Base-by-base conservation (phyloP, 371 early-diverging fungal genomes). In the Apophysomyces variabilis region DNA sequence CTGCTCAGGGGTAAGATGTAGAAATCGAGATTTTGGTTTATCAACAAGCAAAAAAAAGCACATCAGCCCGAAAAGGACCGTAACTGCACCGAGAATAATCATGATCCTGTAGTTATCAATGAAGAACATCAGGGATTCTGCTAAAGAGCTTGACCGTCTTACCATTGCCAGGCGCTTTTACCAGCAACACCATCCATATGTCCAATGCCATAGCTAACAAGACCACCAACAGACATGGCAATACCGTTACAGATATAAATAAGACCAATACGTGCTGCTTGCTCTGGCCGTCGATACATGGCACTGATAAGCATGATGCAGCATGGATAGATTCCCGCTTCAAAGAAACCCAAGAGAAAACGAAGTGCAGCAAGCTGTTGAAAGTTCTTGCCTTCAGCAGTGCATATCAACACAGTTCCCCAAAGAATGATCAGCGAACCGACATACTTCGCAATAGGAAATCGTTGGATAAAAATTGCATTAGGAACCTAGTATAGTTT, bases 221-320 rank as follows among this genome's bases (percentile, higher is more conserved):
- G 82, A 0, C 86, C 89, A 65, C 85, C 87, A 32, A 88, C 77
- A 14, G 82, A 74, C 44, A 82, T 77, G 37, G 87, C 70, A 1
- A 66, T 54, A 59, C 70, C 70, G 18, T 63, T 64, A 41, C 64
- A 61, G 12, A 66, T 35, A 14, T 59, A 47, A 13, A 65, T 56
- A 32, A 66, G 69, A n/a, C 72, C 75, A 38, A 71, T 71, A 11
- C 72, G 50, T 46, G 64, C 66, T 1, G 74, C 58, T 44, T 74
- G 73, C 58, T 79, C 79, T 4, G 60, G 57, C 3, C 75, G 70
- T 6, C 78, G 69, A 58, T 75, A 79, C 36, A 74, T 43, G 2
- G 68, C 68, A 37, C 64, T 73, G 8, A 72, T 62, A 35, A 79
- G 65, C n/a, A 79, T 58, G 18, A 73, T 58, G 1, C 76, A 46